Evolutionary conservation across 352 stramenopile genomes (phyloP).

Genomic region (Discostella stelligera): DNA sequence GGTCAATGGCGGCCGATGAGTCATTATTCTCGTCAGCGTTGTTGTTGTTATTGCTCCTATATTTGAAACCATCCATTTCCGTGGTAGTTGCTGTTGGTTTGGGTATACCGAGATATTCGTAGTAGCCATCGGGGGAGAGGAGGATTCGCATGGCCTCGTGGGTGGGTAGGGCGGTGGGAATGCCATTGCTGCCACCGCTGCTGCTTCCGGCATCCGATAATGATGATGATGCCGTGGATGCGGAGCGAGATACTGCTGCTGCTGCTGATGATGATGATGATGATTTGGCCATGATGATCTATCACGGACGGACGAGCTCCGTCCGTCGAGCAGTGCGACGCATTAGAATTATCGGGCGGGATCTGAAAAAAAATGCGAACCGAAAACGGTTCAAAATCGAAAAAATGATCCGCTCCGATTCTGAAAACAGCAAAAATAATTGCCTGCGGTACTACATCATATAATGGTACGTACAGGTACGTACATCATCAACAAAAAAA

Average conservation of each 20-base stretch:
- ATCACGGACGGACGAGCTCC: too few species aligned
- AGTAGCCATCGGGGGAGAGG: slow-evolving; percentile 78
- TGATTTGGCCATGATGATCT: not conserved
- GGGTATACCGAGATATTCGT: slow-evolving; percentile 67
- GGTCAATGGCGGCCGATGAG: slow-evolving; percentile 32
- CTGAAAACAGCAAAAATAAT: too few species aligned
- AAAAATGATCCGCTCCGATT: too few species aligned
- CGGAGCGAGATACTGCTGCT: not conserved
- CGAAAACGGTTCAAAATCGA: too few species aligned
- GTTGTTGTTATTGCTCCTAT: not conserved
- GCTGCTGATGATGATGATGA: not conserved
- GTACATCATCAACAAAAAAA: too few species aligned
- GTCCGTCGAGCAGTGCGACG: too few species aligned
- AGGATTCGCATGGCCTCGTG: slow-evolving; percentile 69
- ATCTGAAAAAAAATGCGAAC: too few species aligned
- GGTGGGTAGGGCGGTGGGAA: slow-evolving; percentile 17
- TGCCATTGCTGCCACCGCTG: not conserved
- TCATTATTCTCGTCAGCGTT: not conserved
- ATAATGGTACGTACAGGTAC: too few species aligned
- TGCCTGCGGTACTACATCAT: too few species aligned
- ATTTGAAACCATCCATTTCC: slow-evolving; percentile 9
- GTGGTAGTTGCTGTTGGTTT: slow-evolving; percentile 35
- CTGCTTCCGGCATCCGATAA: not conserved
- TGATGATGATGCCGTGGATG: not conserved
- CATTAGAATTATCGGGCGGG: too few species aligned